Base-by-base conservation (phyloP, 805 yeast genomes). In the Saccharomycopsis capsularis region DNA sequence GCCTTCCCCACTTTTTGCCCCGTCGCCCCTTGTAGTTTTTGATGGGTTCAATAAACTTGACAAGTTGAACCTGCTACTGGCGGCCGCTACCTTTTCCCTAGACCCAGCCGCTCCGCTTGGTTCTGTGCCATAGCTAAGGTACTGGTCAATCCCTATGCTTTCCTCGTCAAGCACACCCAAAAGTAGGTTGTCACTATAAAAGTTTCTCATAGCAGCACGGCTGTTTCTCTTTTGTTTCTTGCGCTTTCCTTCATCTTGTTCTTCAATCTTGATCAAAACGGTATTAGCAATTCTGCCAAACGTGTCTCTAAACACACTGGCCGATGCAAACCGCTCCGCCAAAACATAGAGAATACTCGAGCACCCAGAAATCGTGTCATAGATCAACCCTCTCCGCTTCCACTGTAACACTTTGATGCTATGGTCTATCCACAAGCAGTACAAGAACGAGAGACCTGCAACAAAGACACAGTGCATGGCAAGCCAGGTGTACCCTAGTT, bases 391-490 rank as follows among this genome's bases (percentile, higher is more conserved):
- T 11, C 48, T 44, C 6, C 63, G 29, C 42, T 55, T 60, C 59
- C 64, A 58, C 40, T 59, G 55, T 40, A 64, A 42, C 2, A 59
- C 57, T 15, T 56, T 51, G 13, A 62, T 37, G 2, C 50, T 32
- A n/a, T 50, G 46, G 36, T 63, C 66, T n/a, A 64, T 35, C 66
- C 66, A 64, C 4, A 63, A 44, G 47, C 66, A 63, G 44, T 63
- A 63, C 5, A 64, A 47, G 49, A 64, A 64, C 1, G 67, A 60
- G 6, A 64, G 51, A 3, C 68, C 68, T 9, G 62, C 40, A 16
- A 62, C 62, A 52, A 63, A 63, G 3, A 57, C 58, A 34, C 66
- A 63, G 24, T 64, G 67, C 55, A 65, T 59, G 3, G 67, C 54
- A 3, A 61, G 30, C 67, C 66, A 63, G 3, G 67, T 59, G 46